phyloP scores from a whole-genome alignment of 352 stramenopile species.

The Globisporangium barbulae region DNA sequence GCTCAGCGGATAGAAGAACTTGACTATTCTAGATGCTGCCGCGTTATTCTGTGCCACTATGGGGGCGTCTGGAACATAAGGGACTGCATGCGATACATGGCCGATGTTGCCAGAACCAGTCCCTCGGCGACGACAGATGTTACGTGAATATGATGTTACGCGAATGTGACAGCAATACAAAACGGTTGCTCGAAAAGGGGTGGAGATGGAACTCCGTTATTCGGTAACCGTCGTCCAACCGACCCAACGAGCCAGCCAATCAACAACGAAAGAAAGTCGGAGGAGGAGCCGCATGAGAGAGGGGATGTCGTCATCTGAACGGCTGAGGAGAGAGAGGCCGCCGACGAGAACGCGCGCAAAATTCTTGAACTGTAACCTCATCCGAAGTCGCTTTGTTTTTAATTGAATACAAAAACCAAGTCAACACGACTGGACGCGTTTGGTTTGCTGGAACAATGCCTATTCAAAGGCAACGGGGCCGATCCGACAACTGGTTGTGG shows the following conservation, averaged over 20 bases:
- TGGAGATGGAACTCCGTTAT: neutral
- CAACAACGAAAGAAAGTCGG: neutral
- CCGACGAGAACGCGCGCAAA: neutral
- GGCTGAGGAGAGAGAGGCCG: neutral
- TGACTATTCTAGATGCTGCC: too few species aligned
- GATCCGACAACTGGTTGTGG: too few species aligned
- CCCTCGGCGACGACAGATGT: neutral
- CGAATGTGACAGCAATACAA: constrained; percentile 12
- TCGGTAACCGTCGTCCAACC: neutral
- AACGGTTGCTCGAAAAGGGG: neutral
- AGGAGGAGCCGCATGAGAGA: neutral
- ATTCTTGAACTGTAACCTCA: too few species aligned
- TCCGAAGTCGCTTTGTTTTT: too few species aligned
- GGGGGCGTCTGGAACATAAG: too few species aligned
- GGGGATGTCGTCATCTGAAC: neutral
- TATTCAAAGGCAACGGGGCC: too few species aligned
- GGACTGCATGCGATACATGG: too few species aligned
- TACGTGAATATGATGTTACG: constrained; percentile 9
- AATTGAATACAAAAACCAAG: too few species aligned
- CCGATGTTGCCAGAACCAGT: neutral
- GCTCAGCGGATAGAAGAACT: too few species aligned
- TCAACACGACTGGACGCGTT: too few species aligned
- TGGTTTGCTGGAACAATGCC: too few species aligned
- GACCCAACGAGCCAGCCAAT: neutral
- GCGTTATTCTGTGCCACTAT: too few species aligned